Evolutionary conservation across 768 basidiomycete species (phyloP).

Genomic region (Trametopsis cervina): DNA sequence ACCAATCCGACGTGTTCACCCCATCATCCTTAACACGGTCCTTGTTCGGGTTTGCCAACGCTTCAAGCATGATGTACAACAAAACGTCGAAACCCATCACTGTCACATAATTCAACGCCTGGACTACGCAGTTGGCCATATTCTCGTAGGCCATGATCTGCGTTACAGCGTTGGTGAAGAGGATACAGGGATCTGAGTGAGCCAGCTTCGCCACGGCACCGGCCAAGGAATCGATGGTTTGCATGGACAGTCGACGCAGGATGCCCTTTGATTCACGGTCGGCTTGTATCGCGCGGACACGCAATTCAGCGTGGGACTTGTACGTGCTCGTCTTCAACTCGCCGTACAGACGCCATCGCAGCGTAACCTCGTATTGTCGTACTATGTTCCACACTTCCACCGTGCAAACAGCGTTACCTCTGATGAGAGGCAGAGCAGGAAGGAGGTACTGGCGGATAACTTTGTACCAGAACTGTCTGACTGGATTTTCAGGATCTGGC

Average conservation of each 20-base stretch:
- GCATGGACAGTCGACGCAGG: conserved; percentile 77
- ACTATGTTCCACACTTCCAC: conserved; percentile 92
- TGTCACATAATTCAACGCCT: conserved; percentile 81
- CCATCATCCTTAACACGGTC: conserved; percentile 87
- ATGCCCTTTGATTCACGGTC: conserved; percentile 87
- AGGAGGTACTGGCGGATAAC: conserved; percentile 75
- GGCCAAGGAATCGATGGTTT: conserved; percentile 78
- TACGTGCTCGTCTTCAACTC: conserved; percentile 84
- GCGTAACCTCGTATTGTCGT: conserved; percentile 65
- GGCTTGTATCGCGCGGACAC: conserved; percentile 74
- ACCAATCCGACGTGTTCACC: conserved; percentile 85
- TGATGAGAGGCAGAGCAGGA: conserved; percentile 80
- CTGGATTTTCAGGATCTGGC: conserved; percentile 49
- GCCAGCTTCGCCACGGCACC: conserved; percentile 88
- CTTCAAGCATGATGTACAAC: conserved; percentile 81
- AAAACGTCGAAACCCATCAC: conserved; percentile 94
- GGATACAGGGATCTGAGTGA: conserved; percentile 88
- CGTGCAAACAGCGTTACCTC: conserved; percentile 81
- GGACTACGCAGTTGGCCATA: conserved; percentile 82
- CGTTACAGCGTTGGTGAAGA: conserved; percentile 83
- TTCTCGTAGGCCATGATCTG: conserved; percentile 98
- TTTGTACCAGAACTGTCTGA: conserved; percentile 79
- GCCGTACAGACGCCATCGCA: conserved; percentile 89
- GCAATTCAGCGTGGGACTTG: conserved; percentile 70
- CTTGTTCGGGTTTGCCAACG: conserved; percentile 77